Base-by-base conservation (phyloP, 2,329 filamentous ascomycete species). In the Sporothrix phasma region DNA sequence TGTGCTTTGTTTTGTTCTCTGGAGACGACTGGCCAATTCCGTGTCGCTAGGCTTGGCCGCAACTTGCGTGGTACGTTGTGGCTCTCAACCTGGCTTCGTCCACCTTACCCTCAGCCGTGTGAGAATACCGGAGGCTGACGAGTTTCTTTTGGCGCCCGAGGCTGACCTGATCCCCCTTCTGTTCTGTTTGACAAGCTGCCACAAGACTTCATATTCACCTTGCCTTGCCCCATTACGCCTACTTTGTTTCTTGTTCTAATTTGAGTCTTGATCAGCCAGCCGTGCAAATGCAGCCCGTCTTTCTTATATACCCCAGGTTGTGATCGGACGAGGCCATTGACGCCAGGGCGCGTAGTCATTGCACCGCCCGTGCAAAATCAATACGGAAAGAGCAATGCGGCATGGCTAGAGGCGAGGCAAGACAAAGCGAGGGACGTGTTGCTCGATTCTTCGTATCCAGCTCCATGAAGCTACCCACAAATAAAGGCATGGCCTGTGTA, bases 51-150 rank as follows among this genome's bases (percentile, higher is more conserved):
- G 22, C 22, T 22, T 43, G 37, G 5, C 39, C 37, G 37, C 19
- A 6, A 29, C 47, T n/a, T n/a, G n/a, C n/a, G n/a, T n/a, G n/a
- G n/a, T n/a, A n/a, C n/a, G n/a, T n/a, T n/a, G n/a, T n/a, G n/a
- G n/a, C n/a, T n/a, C n/a, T n/a, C n/a, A n/a, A n/a, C n/a, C n/a
- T n/a, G n/a, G n/a, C n/a, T n/a, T n/a, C 49, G 39, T 63, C 29
- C 22, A 45, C 31, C 51, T 45, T 7, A 19, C 34, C 11, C 56
- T 46, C 54, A 54, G 46, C 56, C 56, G 56, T 46, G n/a, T 61
- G 43, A 19, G 34, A 46, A 17, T 61, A 26, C 56, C 63, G 46
- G 24, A 43, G 56, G 63, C 56, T 54, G 63, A 64, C 56, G 37
- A 61, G 37, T 34, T 39, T 24, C 34, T 19, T n/a, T 53, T 34